phyloP scores from a whole-genome alignment of 2,329 filamentous ascomycete species.

The Chaetoscypha palmicola region DNA sequence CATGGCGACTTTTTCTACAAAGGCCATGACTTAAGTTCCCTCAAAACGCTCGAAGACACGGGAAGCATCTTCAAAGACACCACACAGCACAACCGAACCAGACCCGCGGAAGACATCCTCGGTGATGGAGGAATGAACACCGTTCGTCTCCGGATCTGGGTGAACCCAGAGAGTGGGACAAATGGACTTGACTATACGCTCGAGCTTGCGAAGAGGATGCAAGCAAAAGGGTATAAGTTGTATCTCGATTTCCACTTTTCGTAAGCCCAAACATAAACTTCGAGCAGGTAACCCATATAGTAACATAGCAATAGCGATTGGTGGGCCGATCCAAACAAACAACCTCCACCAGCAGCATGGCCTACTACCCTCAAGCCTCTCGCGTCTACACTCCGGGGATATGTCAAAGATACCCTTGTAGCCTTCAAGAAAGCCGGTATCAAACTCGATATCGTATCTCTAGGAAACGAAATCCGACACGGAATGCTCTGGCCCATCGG shows the following conservation, averaged over 20 bases:
- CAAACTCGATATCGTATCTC: slow-evolving; percentile 54
- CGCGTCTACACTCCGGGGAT: slow-evolving; percentile 56
- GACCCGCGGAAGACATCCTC: slow-evolving; percentile 55
- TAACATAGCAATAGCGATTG: slow-evolving; percentile 44
- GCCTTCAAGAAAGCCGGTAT: slow-evolving; percentile 51
- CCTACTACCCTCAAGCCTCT: slow-evolving; percentile 50
- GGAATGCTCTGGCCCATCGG: slow-evolving; percentile 63
- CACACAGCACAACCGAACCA: slow-evolving; percentile 29
- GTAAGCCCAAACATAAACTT: no score
- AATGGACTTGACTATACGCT: slow-evolving; percentile 67
- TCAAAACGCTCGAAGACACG: slow-evolving; percentile 32
- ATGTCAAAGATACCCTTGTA: slow-evolving; percentile 56
- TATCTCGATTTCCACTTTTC: slow-evolving; percentile 57
- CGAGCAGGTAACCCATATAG: no score
- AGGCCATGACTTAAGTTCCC: slow-evolving; percentile 35
- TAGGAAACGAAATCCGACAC: slow-evolving; percentile 67
- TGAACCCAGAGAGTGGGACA: slow-evolving; percentile 54
- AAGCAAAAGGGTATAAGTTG: slow-evolving; percentile 49
- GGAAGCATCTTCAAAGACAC: slow-evolving; percentile 35
- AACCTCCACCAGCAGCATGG: slow-evolving; percentile 58
- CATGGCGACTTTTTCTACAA: slow-evolving; percentile 27
- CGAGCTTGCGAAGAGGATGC: slow-evolving; percentile 54
- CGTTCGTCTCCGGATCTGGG: slow-evolving; percentile 64
- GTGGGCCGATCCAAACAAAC: slow-evolving; percentile 62
- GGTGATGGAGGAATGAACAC: slow-evolving; percentile 57